Conservation (phyloP, 148 eudicot genomes). For the Euryodendron excelsum region DNA sequence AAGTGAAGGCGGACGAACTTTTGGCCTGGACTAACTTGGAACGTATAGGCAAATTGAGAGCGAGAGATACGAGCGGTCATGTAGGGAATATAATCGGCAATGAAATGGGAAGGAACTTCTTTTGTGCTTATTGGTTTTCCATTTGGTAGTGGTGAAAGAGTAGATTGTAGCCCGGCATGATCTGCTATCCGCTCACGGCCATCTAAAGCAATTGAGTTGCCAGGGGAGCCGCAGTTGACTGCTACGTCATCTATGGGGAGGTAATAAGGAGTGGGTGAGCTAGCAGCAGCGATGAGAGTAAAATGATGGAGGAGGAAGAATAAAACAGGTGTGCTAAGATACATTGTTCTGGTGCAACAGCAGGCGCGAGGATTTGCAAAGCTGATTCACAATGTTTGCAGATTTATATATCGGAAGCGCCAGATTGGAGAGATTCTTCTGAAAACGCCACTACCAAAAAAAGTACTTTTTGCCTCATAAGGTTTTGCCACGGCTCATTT, state of each 20-base stretch:
- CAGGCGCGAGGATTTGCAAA: too few species aligned
- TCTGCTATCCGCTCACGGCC: conserved; percentile 24
- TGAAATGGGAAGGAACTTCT: background rate
- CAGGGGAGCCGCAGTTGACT: conserved; percentile 21
- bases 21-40: conserved; percentile 21
- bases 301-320: background rate
- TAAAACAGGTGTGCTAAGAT: background rate
- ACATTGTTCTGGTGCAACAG: background rate
- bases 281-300: background rate
- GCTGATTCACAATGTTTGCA: too few species aligned
- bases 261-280: background rate
- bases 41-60: conserved; percentile 15
- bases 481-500: too few species aligned
- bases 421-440: background rate
- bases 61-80: too few species aligned
- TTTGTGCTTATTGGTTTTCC: conserved; percentile 10
- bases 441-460: too few species aligned
- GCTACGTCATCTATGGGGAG: conserved; percentile 10
- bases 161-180: background rate
- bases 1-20: conserved; percentile 26
- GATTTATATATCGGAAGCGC: too few species aligned
- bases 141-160: background rate
- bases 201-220: conserved; percentile 7
- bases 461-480: too few species aligned
- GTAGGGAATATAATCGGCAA: conserved; percentile 2